phyloP scores from a whole-genome alignment of 2,329 filamentous ascomycete species.

The Cordyceps fumosorosea region DNA sequence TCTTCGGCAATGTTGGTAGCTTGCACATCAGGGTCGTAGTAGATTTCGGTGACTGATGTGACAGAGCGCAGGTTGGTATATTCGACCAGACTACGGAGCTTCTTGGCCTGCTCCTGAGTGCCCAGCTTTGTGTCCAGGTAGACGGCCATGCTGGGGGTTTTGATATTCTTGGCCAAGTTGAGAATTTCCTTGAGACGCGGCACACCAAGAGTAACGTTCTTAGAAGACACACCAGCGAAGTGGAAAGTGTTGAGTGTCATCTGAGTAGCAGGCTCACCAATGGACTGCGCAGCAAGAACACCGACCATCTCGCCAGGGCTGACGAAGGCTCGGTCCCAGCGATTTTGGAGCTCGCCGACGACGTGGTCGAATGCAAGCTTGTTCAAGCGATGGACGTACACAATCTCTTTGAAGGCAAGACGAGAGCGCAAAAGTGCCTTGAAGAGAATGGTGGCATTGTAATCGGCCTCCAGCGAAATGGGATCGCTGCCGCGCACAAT shows the following conservation, averaged over 20 bases:
- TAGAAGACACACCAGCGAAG: conserved; percentile 98
- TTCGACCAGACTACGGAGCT: conserved; percentile 81
- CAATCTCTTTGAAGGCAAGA: conserved; percentile 87
- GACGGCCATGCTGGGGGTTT: conserved; percentile 95
- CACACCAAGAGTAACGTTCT: conserved; percentile 99
- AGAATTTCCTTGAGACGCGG: conserved; percentile 99
- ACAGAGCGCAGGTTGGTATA: conserved; percentile 91
- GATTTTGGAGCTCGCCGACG: conserved; percentile 80
- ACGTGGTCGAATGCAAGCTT: conserved; percentile 91
- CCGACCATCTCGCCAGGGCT: conserved; percentile 98
- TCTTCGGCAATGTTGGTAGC: conserved; percentile 82
- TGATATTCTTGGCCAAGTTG: conserved; percentile 95
- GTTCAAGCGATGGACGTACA: conserved; percentile 77
- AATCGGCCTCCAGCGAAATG: conserved; percentile 79
- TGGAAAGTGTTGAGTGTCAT: conserved; percentile 99
- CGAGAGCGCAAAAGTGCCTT: conserved; percentile 86
- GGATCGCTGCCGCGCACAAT: conserved; percentile 80
- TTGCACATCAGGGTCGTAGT: conserved; percentile 90
- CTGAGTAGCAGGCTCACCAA: conserved; percentile 96
- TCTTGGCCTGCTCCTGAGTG: conserved; percentile 75
- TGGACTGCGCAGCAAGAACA: conserved; percentile 94
- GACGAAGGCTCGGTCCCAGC: conserved; percentile 79
- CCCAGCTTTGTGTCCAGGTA: conserved; percentile 62
- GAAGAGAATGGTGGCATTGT: conserved; percentile 83
- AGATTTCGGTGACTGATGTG: conserved; percentile 88